A percentile compares a stretch with the other conserved stretches of the same genome.
Conservation (phyloP, 352 stramenopile species). For the Phytophthora cactorum region DNA sequence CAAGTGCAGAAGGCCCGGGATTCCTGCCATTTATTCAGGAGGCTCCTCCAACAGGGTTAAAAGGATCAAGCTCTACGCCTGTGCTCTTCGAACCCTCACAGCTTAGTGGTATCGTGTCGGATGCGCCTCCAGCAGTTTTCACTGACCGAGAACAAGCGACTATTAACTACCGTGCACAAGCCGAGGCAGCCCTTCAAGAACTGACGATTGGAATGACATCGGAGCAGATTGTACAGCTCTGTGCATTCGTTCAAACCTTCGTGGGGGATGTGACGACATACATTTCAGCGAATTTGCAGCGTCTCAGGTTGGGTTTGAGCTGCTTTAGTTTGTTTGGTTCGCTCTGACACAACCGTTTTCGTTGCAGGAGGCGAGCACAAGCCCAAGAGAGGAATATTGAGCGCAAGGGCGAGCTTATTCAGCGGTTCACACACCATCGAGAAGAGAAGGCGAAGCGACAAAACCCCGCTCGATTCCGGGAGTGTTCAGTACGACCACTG, state of each 20-base stretch:
- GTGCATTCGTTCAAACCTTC: conserved; percentile 37
- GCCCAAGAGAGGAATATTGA: conserved; percentile 61
- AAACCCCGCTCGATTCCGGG: conserved; percentile 48
- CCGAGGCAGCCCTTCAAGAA: conserved; percentile 28
- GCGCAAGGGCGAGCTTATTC: conserved; percentile 62
- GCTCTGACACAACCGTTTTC: conserved; percentile 10
- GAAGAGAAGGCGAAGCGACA: conserved; percentile 51
- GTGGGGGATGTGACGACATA: conserved; percentile 27
- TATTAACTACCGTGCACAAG: conserved; percentile 6
- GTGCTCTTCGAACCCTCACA: conserved; percentile 11
- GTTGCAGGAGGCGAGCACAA: conserved; percentile 43
- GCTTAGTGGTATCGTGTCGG: neutral
- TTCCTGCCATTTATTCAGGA: conserved; percentile 40
- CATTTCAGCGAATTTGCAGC: conserved; percentile 30
- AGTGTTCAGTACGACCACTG: conserved; percentile 48
- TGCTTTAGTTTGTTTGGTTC: conserved; percentile 4
- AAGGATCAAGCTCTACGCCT: conserved; percentile 18
- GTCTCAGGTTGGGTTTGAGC: conserved; percentile 25
- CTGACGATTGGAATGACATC: conserved; percentile 12
- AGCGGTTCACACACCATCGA: conserved; percentile 67
- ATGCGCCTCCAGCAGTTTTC: conserved; percentile 2
- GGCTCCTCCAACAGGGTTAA: conserved; percentile 8
- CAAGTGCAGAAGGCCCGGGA: conserved; percentile 16
- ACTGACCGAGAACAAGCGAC: conserved; percentile 18
- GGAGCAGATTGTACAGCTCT: conserved; percentile 35